Percentiles rank a stretch among this genome's conserved stretches.
These are phyloP conservation scores for Pharnaceum exiguum DNA, from an alignment of 148 eudicot species.

Conservation along the genomic window DNA sequence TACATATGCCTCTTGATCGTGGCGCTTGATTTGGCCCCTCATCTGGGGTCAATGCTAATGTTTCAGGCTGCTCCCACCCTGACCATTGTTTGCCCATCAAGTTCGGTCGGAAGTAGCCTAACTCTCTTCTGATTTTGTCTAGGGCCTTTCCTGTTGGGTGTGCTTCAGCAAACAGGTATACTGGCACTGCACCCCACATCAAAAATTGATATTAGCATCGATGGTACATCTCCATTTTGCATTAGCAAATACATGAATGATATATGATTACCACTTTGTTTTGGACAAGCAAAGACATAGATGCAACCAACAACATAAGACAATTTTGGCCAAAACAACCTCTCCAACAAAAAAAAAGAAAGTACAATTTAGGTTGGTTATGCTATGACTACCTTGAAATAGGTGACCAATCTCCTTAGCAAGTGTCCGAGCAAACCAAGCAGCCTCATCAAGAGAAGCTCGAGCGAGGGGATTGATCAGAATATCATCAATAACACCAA, in stretches of 20 bases:
- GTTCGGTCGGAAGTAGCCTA: constrained; percentile 53
- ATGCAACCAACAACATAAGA: too few relatives aligned
- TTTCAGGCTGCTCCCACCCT: constrained; percentile 47
- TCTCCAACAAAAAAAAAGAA: neutral
- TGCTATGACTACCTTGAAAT: constrained; percentile 38
- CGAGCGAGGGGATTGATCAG: constrained; percentile 46
- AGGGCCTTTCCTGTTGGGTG: constrained; percentile 55
- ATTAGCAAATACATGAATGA: neutral
- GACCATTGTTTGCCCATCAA: constrained; percentile 50
- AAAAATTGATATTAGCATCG: neutral
- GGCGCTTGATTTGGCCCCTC: constrained; percentile 44
- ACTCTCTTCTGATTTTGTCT: constrained; percentile 49
- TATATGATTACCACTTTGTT: too few relatives aligned
- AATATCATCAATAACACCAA: constrained; percentile 60
- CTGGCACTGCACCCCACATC: constrained; percentile 39
- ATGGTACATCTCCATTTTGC: neutral
- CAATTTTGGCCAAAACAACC: neutral
- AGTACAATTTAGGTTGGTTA: neutral
- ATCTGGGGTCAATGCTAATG: constrained; percentile 38
- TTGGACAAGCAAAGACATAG: neutral
- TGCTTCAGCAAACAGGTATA: constrained; percentile 47
- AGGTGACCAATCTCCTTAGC: constrained; percentile 50
- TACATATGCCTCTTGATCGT: constrained; percentile 41
- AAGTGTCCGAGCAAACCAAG: constrained; percentile 56
- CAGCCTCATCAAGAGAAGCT: constrained; percentile 58